Evolutionary conservation across 306 rosid genomes (phyloP), one percentile per base, ranked within the genome.

Genomic region (Gleditsia sinensis): DNA sequence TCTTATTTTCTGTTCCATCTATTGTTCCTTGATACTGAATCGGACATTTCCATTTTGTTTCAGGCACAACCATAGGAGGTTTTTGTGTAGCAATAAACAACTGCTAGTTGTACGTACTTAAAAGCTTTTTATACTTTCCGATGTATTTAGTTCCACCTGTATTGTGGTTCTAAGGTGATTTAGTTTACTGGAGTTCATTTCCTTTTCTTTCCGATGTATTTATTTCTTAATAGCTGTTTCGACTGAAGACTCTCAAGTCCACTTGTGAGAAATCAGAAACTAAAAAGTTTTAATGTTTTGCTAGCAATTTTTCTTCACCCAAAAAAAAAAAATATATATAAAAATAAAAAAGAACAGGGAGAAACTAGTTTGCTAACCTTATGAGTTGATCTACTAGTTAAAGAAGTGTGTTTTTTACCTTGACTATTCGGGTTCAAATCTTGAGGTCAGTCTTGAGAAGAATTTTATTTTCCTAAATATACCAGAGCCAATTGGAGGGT

Each of bases 151-250:
- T 36, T 81, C 46, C 81, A 37, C 59, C 7, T 56, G 21, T 48
- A 32, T 56, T 3, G 67, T 76, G 84, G 77, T 72, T 60, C 80
- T 80, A 33, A 51, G 73, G 76, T 60, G 84, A 80, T 80, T 68
- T 53, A 75, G 77, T 23, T 71, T 42, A 30, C 39, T n/a, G 6
- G 21, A 21, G n/a, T 67, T 74, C n/a, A n/a, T n/a, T 61, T 20
- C 37, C 14, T 23, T 69, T 74, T 23, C 14, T 68, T 51, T 80
- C 13, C 33, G 23, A 39, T 25, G 23, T 50, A n/a, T n/a, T 17
- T n/a, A 4, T 60, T 10, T 1, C 17, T 36, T 48, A 28, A 27
- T 10, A 9, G 28, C 48, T 61, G 48, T 19, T 34, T 34, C 34
- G 30, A 37, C 67, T 61, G 67, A 4, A 1, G 14, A 9, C 12